These are phyloP conservation scores for Erythrophleum ivorense DNA, from an alignment of 331 rosid species.

Conservation along the genomic window DNA sequence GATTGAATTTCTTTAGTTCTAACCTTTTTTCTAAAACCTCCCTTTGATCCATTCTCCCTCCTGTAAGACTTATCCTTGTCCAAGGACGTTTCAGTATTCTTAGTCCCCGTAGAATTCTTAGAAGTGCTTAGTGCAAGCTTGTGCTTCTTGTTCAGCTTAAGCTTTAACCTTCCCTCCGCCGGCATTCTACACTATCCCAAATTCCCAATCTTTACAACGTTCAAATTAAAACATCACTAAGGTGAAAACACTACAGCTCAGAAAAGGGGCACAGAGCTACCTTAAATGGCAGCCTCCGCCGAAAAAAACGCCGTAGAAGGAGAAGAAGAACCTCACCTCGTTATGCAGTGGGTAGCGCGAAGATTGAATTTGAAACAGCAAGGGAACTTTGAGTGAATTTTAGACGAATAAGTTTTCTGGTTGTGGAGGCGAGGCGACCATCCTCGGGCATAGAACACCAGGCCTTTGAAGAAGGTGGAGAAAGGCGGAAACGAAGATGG, in stretches of 20 bases:
- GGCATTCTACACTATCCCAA: conserved; percentile 41
- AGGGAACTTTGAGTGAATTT: conserved; percentile 1
- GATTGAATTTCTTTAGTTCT: conserved; percentile 16
- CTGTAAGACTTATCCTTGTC: background rate
- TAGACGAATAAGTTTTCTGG: background rate
- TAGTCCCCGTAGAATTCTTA: conserved; percentile 27
- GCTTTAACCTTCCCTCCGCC: conserved; percentile 31
- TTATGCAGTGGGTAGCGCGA: background rate
- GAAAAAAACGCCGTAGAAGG: conserved; percentile 13
- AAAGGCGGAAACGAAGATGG: background rate
- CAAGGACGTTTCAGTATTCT: conserved; percentile 20
- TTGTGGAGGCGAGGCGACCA: conserved; percentile 23
- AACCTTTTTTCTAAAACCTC: conserved; percentile 37
- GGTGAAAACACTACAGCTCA: background rate
- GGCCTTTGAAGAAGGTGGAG: background rate
- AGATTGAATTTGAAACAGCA: conserved; percentile 8
- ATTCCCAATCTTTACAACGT: conserved; percentile 1
- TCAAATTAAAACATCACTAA: conserved; percentile 9
- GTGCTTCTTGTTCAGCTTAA: conserved; percentile 36
- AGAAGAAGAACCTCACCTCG: conserved; percentile 2
- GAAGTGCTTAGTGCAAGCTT: conserved; percentile 18
- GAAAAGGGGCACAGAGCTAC: background rate
- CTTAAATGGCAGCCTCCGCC: background rate
- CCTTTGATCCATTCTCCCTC: conserved; percentile 38
- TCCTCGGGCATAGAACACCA: background rate